Base-by-base conservation (phyloP, 164 flowering plant species). In the Kingdonia uniflora region DNA sequence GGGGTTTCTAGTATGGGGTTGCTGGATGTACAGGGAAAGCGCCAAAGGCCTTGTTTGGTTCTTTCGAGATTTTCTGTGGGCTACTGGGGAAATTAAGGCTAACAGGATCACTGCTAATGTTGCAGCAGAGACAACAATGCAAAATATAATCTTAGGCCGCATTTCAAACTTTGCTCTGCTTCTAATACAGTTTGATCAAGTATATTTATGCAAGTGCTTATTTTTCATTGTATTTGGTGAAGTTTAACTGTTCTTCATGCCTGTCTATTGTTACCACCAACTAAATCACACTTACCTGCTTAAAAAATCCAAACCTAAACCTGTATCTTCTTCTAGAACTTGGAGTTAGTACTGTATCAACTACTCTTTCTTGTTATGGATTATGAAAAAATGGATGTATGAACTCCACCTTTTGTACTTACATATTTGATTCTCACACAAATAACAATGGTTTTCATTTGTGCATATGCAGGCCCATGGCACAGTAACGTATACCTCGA, bases 11-110 rank as follows among this genome's bases (percentile, higher is more conserved):
- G 41, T 41, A 2, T 51, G 68, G 5, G 87, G 79, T 17, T 66
- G 87, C 48, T 83, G 95, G 38, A 89, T 74, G 79, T 84, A 89
- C 23, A 88, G 51, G 42, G 97, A 85, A 47, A 89, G 66, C 26
- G 76, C 71, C 0, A 81, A 49, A 73, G 59, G 74, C 19, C 26
- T 54, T 37, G 62, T 1, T 24, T 52, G 66, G 63, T 49, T 57
- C 26, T 59, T 64, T 39, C 66, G 42, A 50, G 56, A 49, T 16
- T 64, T 65, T 21, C 33, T 62, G 49, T 76, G 76, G 29, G 69
- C 60, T 14, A 63, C 56, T 1, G 91, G 88, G 1, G 97, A 80
- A 35, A 89, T 48, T 43, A 84, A 3, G 33, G 97, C 84, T 25
- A 89, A 61, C 61, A 89, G 80, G 51, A 80, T 58, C 0, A 89